Conservation (phyloP, 108 stramenopile species). For the Schizochytrium sp. region DNA sequence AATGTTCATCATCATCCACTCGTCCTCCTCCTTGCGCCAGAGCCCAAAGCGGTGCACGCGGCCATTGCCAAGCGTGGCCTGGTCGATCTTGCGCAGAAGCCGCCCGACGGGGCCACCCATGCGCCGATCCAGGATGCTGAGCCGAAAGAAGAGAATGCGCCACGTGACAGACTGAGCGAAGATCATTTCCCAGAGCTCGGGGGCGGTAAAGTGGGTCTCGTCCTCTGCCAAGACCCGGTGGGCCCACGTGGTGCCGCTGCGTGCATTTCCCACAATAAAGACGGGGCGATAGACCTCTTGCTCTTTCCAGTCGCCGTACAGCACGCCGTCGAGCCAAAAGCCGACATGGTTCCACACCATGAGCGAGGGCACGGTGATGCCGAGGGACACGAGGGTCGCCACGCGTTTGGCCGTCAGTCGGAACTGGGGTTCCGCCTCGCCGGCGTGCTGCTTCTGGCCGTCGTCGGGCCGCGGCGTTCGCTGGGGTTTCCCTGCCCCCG, state of each 20-base stretch:
- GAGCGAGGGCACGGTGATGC: slow-evolving; percentile 1
- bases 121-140: background rate
- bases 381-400: background rate
- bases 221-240: slow-evolving; percentile 19
- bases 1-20: slow-evolving; percentile 30
- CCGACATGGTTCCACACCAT: slow-evolving; percentile 32
- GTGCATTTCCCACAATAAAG: slow-evolving; percentile 23
- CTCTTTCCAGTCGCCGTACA: slow-evolving; percentile 13
- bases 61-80: background rate
- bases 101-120: background rate
- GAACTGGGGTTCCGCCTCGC: background rate
- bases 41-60: slow-evolving; percentile 6
- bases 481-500: no score
- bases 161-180: slow-evolving; percentile 24
- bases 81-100: background rate
- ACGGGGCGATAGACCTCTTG: background rate
- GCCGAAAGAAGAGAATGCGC: background rate
- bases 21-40: slow-evolving; percentile 19
- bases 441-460: no score
- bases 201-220: slow-evolving; percentile 11
- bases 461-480: no score
- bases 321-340: slow-evolving; percentile 20
- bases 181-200: slow-evolving; percentile 20
- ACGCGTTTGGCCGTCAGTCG: background rate
- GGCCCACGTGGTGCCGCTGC: slow-evolving; percentile 25